Conservation (phyloP, 2,329 filamentous ascomycete genomes). For the Chaetothyriales sp. region DNA sequence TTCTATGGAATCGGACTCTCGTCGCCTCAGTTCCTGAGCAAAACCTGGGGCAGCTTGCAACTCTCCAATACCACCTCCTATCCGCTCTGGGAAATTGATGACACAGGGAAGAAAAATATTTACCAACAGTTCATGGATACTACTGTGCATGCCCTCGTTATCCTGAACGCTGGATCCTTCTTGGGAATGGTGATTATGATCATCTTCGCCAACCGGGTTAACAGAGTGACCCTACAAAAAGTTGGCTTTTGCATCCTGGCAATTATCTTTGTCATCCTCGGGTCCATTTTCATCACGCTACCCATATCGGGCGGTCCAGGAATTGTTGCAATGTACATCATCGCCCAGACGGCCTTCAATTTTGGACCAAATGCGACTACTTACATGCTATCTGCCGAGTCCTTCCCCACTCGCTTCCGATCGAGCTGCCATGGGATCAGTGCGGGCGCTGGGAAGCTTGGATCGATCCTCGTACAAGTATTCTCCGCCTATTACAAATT, state of each 20-base stretch:
- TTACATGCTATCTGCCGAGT: slow-evolving; percentile 40
- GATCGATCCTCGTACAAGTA: slow-evolving; percentile 32
- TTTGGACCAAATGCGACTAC: slow-evolving; percentile 32
- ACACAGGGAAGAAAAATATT: slow-evolving; percentile 28
- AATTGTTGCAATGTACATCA: slow-evolving; percentile 30
- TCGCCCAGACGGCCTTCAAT: slow-evolving; percentile 37
- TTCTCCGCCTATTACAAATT: slow-evolving; percentile 30
- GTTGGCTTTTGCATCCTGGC: slow-evolving; percentile 32
- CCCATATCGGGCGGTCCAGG: slow-evolving; percentile 22
- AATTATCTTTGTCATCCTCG: slow-evolving; percentile 30
- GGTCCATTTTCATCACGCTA: slow-evolving; percentile 29
- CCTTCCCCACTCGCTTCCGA: slow-evolving; percentile 43
- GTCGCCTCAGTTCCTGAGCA: slow-evolving; percentile 29
- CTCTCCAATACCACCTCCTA: slow-evolving; percentile 12
- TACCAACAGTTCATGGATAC: slow-evolving; percentile 28
- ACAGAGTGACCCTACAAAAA: slow-evolving; percentile 32
- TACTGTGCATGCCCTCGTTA: slow-evolving; percentile 27
- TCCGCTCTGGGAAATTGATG: slow-evolving; percentile 27
- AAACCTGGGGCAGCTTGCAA: slow-evolving; percentile 27
- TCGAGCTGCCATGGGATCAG: slow-evolving; percentile 41
- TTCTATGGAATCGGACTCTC: slow-evolving; percentile 44
- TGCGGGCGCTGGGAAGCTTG: slow-evolving; percentile 41
- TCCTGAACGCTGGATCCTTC: slow-evolving; percentile 31
- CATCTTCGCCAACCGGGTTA: slow-evolving; percentile 26
- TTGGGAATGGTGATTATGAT: slow-evolving; percentile 31